phyloP scores from a whole-genome alignment of 73 alveolate species.

The Blepharisma stoltei region DNA sequence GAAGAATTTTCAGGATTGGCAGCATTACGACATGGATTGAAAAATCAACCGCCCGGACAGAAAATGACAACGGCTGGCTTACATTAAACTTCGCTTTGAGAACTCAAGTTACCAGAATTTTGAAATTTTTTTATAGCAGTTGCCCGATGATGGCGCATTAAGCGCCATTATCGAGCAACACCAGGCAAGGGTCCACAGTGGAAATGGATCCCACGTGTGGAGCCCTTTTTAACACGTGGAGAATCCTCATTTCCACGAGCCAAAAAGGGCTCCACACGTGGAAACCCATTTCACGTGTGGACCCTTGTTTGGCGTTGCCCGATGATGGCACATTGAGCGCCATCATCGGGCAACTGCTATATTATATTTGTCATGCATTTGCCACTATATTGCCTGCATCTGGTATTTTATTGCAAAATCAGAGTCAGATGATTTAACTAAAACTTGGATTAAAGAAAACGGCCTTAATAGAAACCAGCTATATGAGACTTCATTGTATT shows the following conservation, averaged over 20 bases:
- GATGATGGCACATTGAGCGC: no score
- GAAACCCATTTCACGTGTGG: no score
- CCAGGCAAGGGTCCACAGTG: no score
- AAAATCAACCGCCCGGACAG: neutral
- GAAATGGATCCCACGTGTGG: no score
- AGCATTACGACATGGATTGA: slow-evolving; percentile 1
- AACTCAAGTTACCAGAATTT: neutral
- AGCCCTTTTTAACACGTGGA: no score
- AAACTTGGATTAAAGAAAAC: neutral
- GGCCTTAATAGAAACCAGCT: neutral
- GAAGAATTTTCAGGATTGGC: neutral
- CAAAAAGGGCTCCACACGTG: no score
- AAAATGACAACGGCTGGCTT: neutral
- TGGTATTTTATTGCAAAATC: slow-evolving; percentile 9
- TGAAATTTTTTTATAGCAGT: no score
- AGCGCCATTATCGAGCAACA: no score
- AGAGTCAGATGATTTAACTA: neutral
- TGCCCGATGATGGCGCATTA: no score
- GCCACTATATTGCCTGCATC: slow-evolving; percentile 13
- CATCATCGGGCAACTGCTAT: no score
- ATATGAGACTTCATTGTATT: slow-evolving; percentile 8
- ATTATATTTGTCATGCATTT: neutral
- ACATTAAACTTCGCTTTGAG: neutral
- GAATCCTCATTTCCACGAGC: no score
- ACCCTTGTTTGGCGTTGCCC: no score